A percentile compares a stretch with the other conserved stretches of the same genome.
These are phyloP conservation scores for Yamadazyma takamatsuzukensis DNA, from an alignment of 805 yeast species.

Conservation along the genomic window DNA sequence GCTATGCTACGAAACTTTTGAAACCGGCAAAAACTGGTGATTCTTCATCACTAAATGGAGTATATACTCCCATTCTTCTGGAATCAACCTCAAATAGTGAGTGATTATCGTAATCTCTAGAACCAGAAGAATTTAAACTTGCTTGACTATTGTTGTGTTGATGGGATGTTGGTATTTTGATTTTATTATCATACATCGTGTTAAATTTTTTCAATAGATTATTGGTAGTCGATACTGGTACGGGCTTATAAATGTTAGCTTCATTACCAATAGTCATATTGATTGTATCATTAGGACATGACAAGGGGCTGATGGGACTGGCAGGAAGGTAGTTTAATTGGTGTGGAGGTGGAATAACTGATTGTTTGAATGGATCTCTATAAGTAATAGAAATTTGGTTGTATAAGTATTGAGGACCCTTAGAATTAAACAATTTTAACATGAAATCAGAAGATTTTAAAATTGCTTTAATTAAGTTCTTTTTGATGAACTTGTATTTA, in stretches of 20 bases:
- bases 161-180: conserved; percentile 10
- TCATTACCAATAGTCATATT: too few species aligned
- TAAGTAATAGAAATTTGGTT: conserved; percentile 14
- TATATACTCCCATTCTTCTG: conserved; percentile 19
- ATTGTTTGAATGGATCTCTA: conserved; percentile 9
- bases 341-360: conserved; percentile 1
- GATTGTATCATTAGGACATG: too few species aligned
- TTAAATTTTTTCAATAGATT: conserved; percentile 8
- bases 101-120: conserved; percentile 14
- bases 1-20: too few species aligned
- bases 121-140: conserved; percentile 22
- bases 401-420: conserved; percentile 28
- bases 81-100: conserved; percentile 23
- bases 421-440: conserved; percentile 22
- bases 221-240: conserved; percentile 8
- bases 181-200: not conserved
- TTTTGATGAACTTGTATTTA: conserved; percentile 21
- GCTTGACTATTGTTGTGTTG: conserved; percentile 23
- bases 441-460: conserved; percentile 25
- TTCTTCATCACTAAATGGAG: conserved; percentile 33
- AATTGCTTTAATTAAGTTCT: conserved; percentile 23
- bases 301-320: conserved; percentile 6
- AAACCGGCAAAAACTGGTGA: conserved; percentile 13
- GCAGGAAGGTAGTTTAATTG: conserved; percentile 2
- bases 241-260: conserved; percentile 12